Evolutionary conservation across 2,329 filamentous ascomycete genomes (phyloP), one percentile per base, ranked within the genome.

Genomic region (Stylonectria norvegica): DNA sequence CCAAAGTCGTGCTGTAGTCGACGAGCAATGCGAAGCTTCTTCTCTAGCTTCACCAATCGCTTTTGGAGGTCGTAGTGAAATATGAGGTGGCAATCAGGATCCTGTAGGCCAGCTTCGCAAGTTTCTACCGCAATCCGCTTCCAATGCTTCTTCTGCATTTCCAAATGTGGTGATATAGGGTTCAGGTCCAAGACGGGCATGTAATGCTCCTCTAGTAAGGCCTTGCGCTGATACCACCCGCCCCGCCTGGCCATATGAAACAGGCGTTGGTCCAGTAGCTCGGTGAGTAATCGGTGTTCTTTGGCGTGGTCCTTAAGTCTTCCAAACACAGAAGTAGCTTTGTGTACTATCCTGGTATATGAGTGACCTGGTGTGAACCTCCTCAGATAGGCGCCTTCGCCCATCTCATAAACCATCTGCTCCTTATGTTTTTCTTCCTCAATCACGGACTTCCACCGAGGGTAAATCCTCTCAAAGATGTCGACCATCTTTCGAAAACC

Each of bases 61-160:
- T 95, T 97, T 62, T 97, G 91, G 5, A 98, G 70, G 56, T 97
- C 91, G 57, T 95, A 89, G 60, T 98, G 91, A 60, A 88, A 91
- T 43, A 95, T 93, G 17, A 95, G 66, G 63, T 98, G 93, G 43
- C 91, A 95, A 41, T 93, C 78, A 19, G 81, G 81, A 55, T 98
- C 93, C 60, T 95, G 85, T 1, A 98, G 73, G 1, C 88, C 93
- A 28, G 78, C 71, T 63, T 95, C 90, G 58, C 93, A 97, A 0
- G 93, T 98, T 6, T 71, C 67, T 4, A 87, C 71, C 0, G 93
- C 88, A 15, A 82, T 74, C 7, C 78, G 74, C 59, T 83, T 89
- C 90, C 90, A 98, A 50, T 86, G 75, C 55, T 84, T 91, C 66
- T 87, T 93, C 57, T 85, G 85, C 36, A 67, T 58, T 19, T 75